Evolutionary conservation across 345 rosid species (phyloP).

Genomic region (Dovyalis caffra): DNA sequence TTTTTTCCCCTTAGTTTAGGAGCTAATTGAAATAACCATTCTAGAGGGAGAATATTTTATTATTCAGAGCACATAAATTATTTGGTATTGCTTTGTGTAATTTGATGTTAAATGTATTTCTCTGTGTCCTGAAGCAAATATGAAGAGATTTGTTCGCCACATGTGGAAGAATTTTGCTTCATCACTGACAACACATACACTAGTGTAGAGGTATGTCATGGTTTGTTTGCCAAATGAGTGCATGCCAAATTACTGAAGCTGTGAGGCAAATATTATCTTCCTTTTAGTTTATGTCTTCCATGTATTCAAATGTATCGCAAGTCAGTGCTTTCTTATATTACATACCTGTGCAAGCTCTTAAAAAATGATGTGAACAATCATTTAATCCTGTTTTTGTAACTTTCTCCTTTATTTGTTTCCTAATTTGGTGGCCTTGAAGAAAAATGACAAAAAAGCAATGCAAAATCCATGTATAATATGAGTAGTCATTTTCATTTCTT

Average conservation of each 20-base stretch:
- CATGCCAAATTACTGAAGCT: background rate
- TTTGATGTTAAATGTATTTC: constrained; percentile 12
- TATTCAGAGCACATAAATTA: background rate
- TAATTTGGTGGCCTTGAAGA: background rate
- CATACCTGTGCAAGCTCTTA: background rate
- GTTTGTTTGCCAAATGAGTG: constrained; percentile 1
- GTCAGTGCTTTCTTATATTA: background rate
- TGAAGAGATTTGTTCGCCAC: constrained; percentile 86
- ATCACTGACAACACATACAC: constrained; percentile 88
- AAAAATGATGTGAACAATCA: background rate
- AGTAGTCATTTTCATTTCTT: background rate
- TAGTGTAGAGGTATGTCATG: constrained; percentile 55
- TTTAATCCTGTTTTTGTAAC: background rate
- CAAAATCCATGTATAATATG: background rate
- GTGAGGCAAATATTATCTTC: background rate
- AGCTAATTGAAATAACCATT: background rate
- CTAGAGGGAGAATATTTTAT: background rate
- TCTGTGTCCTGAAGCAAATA: constrained; percentile 55
- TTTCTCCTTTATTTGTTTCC: background rate
- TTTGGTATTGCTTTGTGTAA: background rate
- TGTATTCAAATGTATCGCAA: background rate
- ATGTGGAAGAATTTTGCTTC: constrained; percentile 84
- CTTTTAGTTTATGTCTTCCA: background rate
- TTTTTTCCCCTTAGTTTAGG: background rate
- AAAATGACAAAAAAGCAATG: background rate